A percentile compares a stretch with the other conserved stretches of the same genome.
Conservation (phyloP, 2,329 filamentous ascomycete species). For the Allantophomopsis lycopodina region DNA sequence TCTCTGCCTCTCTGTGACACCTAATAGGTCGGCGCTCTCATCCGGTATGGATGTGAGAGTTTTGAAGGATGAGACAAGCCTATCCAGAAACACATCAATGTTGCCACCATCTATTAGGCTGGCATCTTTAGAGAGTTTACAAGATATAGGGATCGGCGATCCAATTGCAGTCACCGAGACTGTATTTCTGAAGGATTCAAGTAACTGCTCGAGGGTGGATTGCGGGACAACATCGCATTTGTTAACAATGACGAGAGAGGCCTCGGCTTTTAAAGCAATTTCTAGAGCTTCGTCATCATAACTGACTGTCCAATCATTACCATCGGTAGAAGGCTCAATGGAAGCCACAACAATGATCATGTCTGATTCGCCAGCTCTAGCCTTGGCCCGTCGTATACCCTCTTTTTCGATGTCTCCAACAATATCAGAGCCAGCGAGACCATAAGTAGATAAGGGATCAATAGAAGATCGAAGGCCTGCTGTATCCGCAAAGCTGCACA, state of each 20-base stretch:
- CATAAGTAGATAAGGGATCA: conserved; percentile 9
- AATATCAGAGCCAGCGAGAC: conserved; percentile 5
- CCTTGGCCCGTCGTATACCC: conserved; percentile 76
- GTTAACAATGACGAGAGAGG: conserved; percentile 44
- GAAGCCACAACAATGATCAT: conserved; percentile 72
- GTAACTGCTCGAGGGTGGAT: conserved; percentile 21
- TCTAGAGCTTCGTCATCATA: conserved; percentile 41
- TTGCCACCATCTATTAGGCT: conserved; percentile 18
- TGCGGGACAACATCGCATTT: conserved; percentile 38
- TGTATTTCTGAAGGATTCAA: conserved; percentile 23
- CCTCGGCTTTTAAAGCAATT: conserved; percentile 33
- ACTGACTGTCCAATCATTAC: conserved; percentile 27
- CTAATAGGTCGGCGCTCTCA: conserved; percentile 71
- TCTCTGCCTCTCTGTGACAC: conserved; percentile 81
- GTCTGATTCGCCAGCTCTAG: conserved; percentile 71
- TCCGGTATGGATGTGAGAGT: conserved; percentile 56
- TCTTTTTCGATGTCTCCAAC: conserved; percentile 73
- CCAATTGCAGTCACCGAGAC: conserved; percentile 18
- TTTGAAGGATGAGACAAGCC: conserved; percentile 54
- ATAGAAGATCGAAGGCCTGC: conserved; percentile 59
- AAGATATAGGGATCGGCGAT: conserved; percentile 46
- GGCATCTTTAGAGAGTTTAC: conserved; percentile 37
- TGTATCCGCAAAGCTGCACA: conserved; percentile 91
- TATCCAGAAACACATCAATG: conserved; percentile 54
- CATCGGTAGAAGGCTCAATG: conserved; percentile 36